Base-by-base conservation (phyloP, 140 eudicot genomes). In the Bidens hawaiensis region DNA sequence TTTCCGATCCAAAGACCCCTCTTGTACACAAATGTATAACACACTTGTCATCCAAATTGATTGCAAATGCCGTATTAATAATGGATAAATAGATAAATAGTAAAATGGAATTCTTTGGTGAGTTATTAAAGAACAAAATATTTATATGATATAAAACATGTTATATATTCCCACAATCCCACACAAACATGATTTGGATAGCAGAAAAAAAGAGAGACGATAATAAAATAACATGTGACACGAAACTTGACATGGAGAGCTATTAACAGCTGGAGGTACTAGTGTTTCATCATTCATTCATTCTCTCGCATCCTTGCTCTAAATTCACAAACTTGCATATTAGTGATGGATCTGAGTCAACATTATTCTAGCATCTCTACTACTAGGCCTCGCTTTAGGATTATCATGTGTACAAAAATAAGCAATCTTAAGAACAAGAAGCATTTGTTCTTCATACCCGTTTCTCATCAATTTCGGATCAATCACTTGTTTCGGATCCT, bases 281-380 rank as follows among this genome's bases (percentile, higher is more conserved):
- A n/a, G n/a, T n/a, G n/a, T n/a, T n/a, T n/a, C n/a, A n/a, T 36
- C 43, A 36, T n/a, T n/a, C n/a, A n/a, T n/a, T 36, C 9, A 8
- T 36, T 36, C 14, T 25, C 57, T 45, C 10, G 36, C 33, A 57
- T 26, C 61, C 40, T 71, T 71, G 25, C 61, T 77, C n/a, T 31
- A 34, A 23, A 10, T 45, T 26, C 9, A 40, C 38, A 36, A 25
- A 53, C 36, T 65, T 45, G 1, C 65, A 52, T 17, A 18, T 38
- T 73, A 63, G 59, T 82, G 85, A 14, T 66, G 82, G 46, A 89
- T 85, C 65, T 89, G 95, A 67, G 64, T 64, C 72, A 89, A 70
- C 97, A 89, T 89, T 41, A 40, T 19, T 67, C 83, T 68, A 53
- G 73, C 83, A 41, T 83, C 95, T 82, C 71, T 89, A 62, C 93